Evolutionary conservation across 2,329 filamentous ascomycete genomes (phyloP), one percentile per base, ranked within the genome.

Genomic region (Colletotrichum nymphaeae): DNA sequence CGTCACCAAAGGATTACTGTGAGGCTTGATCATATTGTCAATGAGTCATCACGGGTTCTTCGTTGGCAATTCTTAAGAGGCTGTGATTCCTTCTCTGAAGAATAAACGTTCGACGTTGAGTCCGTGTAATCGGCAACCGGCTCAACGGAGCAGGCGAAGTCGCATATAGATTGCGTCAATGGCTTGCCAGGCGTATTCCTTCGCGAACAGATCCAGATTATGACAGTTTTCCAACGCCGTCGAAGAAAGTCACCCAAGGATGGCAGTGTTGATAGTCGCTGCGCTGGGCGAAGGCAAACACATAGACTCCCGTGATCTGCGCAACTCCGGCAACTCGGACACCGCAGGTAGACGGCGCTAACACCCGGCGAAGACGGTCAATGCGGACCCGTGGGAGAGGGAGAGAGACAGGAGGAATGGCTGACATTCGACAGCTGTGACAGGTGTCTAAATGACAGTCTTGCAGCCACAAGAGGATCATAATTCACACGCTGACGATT

Each of bases 161-260:
- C 19, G 26, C 35, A 70, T 35, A 56, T 19, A 7, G 35, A 57
- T 62, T 65, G 59, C 67, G 67, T 73, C 71, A 73, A 62, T 70
- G 71, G 67, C 67, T 70, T 63, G 26, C 22, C 26, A 56, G 19
- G 28, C 19, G 30, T 56, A 22, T 35, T 30, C 32, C 35, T 9
- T 32, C 28, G 71, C 56, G 71, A 73, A 73, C 60, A 37, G 67
- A 65, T 52, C 32, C n/a, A 8, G 22, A 55, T 32, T 49, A 56
- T 65, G 71, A 56, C 60, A 52, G 26, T n/a, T 11, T 11, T 19
- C 26, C 6, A 19, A n/a, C 28, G 56, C 19, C 52, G 26, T 55
- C 56, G 55, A 53, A 35, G 26, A 65, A 56, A 22, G 32, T 4
- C 19, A 49, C 16, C 63, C 22, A 56, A n/a, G n/a, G 30, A 60